A percentile compares a stretch with the other conserved stretches of the same genome.
These are phyloP conservation scores for Bruguiera sexangula DNA, from an alignment of 345 rosid species.

Conservation along the genomic window DNA sequence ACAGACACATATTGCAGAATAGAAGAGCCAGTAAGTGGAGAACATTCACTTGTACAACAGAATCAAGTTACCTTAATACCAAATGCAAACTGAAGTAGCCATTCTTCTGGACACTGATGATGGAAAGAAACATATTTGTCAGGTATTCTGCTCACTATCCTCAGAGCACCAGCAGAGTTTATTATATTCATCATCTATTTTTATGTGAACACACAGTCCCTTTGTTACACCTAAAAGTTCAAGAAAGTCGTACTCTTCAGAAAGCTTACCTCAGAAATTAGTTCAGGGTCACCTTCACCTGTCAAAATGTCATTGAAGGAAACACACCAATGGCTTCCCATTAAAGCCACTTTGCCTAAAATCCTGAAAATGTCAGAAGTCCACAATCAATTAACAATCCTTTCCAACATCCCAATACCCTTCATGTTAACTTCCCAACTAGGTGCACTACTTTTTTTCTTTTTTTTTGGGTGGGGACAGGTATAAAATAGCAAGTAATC, in stretches of 20 bases:
- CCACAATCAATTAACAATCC: not conserved
- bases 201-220: not conserved
- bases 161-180: not conserved
- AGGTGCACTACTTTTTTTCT: too few species aligned
- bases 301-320: constrained; percentile 31
- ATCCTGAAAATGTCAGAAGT: constrained; percentile 31
- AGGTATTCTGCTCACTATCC: not conserved
- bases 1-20: not conserved
- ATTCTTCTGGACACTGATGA: constrained; percentile 58
- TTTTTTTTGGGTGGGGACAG: too few species aligned
- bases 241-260: not conserved
- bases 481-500: not conserved
- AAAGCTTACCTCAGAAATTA: constrained; percentile 35
- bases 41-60: too few species aligned
- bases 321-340: constrained; percentile 47
- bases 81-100: constrained; percentile 55
- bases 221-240: too few species aligned
- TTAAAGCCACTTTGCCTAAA: constrained; percentile 47
- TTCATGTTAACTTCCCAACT: not conserved
- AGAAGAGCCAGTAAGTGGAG: not conserved
- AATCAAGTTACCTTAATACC: constrained; percentile 56
- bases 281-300: constrained; percentile 18
- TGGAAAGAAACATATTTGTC: constrained; percentile 11
- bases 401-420: not conserved
- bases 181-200: not conserved